Evolutionary conservation across 768 basidiomycete species (phyloP).

Genomic region (Suillus luteus): DNA sequence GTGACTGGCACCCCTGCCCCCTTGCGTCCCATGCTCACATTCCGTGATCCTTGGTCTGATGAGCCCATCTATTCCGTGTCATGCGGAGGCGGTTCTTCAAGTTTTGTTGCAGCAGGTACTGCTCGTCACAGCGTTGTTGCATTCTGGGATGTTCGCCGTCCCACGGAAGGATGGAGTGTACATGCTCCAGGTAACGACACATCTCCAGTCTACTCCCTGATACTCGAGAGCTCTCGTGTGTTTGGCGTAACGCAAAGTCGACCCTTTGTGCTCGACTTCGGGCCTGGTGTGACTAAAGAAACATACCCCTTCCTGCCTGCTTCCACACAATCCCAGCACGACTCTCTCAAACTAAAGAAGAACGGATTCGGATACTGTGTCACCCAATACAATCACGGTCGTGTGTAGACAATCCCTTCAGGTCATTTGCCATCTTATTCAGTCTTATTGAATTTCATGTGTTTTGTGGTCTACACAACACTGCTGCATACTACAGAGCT

Average conservation of each 20-base stretch:
- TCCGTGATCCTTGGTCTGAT: constrained; percentile 67
- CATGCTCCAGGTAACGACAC: constrained; percentile 79
- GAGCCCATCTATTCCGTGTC: constrained; percentile 79
- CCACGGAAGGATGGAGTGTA: constrained; percentile 69
- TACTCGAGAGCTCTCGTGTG: constrained; percentile 75
- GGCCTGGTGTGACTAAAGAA: constrained; percentile 54
- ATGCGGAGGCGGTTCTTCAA: constrained; percentile 67
- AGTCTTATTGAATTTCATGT: not conserved
- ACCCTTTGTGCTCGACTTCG: constrained; percentile 81
- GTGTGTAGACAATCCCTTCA: constrained; percentile 9
- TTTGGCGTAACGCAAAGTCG: constrained; percentile 79
- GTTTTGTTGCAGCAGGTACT: constrained; percentile 73
- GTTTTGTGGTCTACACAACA: constrained; percentile 11
- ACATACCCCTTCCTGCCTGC: constrained; percentile 52
- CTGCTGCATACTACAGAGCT: constrained; percentile 15
- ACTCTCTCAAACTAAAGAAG: constrained; percentile 37
- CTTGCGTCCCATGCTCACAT: constrained; percentile 58
- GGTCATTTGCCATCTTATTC: not conserved
- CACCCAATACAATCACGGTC: constrained; percentile 45
- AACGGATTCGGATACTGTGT: constrained; percentile 53
- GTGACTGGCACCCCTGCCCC: constrained; percentile 30
- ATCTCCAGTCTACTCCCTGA: constrained; percentile 75
- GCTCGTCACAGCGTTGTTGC: constrained; percentile 78
- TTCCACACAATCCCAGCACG: constrained; percentile 21
- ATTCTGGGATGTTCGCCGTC: constrained; percentile 78